A percentile compares a stretch with the other conserved stretches of the same genome.
Evolutionary conservation across 306 rosid genomes (phyloP).

Genomic region (Phaseolus lunatus): DNA sequence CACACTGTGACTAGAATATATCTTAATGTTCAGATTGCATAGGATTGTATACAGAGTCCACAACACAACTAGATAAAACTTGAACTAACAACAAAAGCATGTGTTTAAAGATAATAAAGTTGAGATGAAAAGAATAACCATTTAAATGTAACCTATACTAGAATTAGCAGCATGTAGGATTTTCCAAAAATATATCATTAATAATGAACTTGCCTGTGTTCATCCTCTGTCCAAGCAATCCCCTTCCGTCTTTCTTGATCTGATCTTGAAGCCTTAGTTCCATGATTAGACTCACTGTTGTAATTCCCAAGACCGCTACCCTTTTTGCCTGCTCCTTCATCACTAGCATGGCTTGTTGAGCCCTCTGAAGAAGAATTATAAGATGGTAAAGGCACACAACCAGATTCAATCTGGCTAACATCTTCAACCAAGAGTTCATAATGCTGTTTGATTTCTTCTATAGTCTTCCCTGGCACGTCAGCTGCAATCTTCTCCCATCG

Average conservation of each 20-base stretch:
- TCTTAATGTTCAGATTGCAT: slow-evolving; percentile 35
- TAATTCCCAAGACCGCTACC: slow-evolving; percentile 56
- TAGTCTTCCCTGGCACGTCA: slow-evolving; percentile 81
- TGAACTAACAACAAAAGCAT: slow-evolving; percentile 22
- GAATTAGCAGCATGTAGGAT: slow-evolving; percentile 24
- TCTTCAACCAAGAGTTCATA: slow-evolving; percentile 85
- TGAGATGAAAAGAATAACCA: slow-evolving; percentile 24
- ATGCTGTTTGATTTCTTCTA: slow-evolving; percentile 82
- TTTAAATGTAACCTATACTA: slow-evolving; percentile 32
- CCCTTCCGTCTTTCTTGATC: slow-evolving; percentile 99
- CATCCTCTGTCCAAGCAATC: slow-evolving; percentile 98
- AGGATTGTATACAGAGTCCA: slow-evolving; percentile 35
- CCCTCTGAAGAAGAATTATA: slow-evolving; percentile 87
- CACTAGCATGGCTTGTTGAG: slow-evolving; percentile 72
- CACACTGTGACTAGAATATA: slow-evolving; percentile 36
- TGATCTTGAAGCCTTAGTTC: slow-evolving; percentile 81
- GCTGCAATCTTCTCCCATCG: slow-evolving; percentile 91
- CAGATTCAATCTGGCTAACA: slow-evolving; percentile 81
- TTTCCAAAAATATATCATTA: slow-evolving; percentile 22
- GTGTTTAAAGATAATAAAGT: slow-evolving; percentile 2
- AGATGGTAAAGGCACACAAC: slow-evolving; percentile 81
- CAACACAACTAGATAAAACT: slow-evolving; percentile 35
- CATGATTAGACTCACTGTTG: slow-evolving; percentile 74
- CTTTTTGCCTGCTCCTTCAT: slow-evolving; percentile 81
- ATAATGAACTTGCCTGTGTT: slow-evolving; percentile 76